Base-by-base conservation (phyloP, 1,284 basidiomycete species). In the Ceratobasidium sp. region DNA sequence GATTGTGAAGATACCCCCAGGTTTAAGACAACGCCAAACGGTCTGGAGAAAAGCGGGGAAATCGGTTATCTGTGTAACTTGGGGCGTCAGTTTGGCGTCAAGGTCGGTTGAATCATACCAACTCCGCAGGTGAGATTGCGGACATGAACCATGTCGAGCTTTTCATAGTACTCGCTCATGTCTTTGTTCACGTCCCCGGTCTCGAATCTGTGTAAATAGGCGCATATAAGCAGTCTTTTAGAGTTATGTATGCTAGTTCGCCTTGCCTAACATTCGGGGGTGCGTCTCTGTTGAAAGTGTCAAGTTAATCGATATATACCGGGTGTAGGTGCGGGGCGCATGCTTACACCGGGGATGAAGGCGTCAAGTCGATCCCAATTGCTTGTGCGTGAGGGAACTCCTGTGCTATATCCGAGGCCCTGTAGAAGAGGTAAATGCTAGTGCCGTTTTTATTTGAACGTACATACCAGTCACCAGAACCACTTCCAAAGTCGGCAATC, bases 321-420 rank as follows among this genome's bases (percentile, higher is more conserved):
- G 49, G 49, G 5, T 14, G 7, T 5, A 1, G 29, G 19, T 27
- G 8, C 16, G 5, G 48, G 61, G 64, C 16, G 43, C 31, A 16
- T 34, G 48, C 24, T 34, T 41, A 63, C 58, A 31, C 56, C 41
- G 53, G 74, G 69, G 49, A 22, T 31, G 43, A 56, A 22, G 71
- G 75, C 7, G 75, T 61, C 39, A 76, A 37, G 37, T 76, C 75
- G 29, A 76, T 48, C n/a, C 71, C 75, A 16, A 76, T 27, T 9
- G 64, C 75, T 24, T 73, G 59, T 31, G 39, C 58, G 27, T 74
- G 71, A 27, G 75, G 74, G 24, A 51, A 76, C 41, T 48, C 62
- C 19, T 27, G 43, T 13, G 75, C 75, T 72, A 76, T 76, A 31
- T 74, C 75, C 1, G 39, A 22, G 19, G 54, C 56, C 75, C 75